Evolutionary conservation across 768 basidiomycete genomes (phyloP).

Genomic region (Macrolepiota albuminosa): DNA sequence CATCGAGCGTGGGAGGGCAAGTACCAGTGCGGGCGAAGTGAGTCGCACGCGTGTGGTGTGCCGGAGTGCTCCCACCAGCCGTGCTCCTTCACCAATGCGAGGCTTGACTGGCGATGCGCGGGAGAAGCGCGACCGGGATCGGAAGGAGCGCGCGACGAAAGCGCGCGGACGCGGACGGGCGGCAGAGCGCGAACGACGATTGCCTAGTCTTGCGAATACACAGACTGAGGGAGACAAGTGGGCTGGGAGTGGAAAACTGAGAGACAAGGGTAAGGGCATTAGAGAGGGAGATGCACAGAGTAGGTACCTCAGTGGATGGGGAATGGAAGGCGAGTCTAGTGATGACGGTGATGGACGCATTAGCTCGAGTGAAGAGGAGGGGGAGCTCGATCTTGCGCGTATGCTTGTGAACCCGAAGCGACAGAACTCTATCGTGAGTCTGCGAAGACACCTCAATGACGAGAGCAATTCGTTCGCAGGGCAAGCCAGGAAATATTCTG

Average conservation of each 20-base stretch:
- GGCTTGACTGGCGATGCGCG: constrained; percentile 18
- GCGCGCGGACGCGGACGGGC: constrained; percentile 20
- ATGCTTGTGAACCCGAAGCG: constrained; percentile 68
- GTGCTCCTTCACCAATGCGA: constrained; percentile 43
- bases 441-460: constrained; percentile 52
- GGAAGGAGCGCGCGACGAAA: constrained; percentile 15
- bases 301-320: constrained; percentile 28
- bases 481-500: constrained; percentile 13
- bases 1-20: constrained; percentile 30
- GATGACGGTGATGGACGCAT: constrained; percentile 37
- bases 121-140: constrained; percentile 22
- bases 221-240: constrained; percentile 56
- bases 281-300: constrained; percentile 8
- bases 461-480: constrained; percentile 10
- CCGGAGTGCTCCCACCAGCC: constrained; percentile 64
- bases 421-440: constrained; percentile 69
- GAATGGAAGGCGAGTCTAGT: constrained; percentile 20
- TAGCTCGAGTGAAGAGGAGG: constrained; percentile 30
- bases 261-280: constrained; percentile 6
- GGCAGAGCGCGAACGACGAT: constrained; percentile 25
- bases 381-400: constrained; percentile 60
- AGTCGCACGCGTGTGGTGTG: constrained; percentile 57
- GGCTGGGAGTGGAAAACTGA: constrained; percentile 24
- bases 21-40: constrained; percentile 36
- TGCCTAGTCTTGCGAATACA: constrained; percentile 62